Base-by-base conservation (phyloP, 768 basidiomycete species). In the Psilocybe tampanensis region DNA sequence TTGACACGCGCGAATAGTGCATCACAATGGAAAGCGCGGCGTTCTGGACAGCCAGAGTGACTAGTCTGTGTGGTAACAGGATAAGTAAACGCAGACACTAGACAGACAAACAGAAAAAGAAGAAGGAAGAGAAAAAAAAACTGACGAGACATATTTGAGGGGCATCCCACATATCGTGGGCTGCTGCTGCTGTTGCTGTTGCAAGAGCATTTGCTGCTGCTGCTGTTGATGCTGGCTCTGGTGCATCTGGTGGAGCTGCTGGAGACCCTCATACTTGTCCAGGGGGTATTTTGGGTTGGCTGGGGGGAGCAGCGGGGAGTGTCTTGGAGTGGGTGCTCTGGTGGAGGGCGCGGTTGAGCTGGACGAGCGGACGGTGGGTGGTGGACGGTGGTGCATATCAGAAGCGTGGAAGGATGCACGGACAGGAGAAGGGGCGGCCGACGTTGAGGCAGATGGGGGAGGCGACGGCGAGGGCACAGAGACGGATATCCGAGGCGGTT, bases 1-100 rank as follows among this genome's bases (percentile, higher is more conserved):
- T 90, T 2, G 92, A 90, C 56, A 94, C 89, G 58, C 97, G 86
- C n/a, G 97, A 98, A 74, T 98, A 93, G 78, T 98, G 95, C 92
- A 99, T 96, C 62, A 98, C 92, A 68, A 99, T 94, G 52, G 95
- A 95, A 47, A 99, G 78, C 9, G 92, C 86, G 26, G 94, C 94
- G 74, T 98, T 98, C 77, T 99, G 96, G 2, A 96, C 88, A 4
- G 94, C 94, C 48, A 95, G 84, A 17, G 91, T 92, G 61, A 94
- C 84, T 56, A 93, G 80, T 13, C 90, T 90, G 47, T 29, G 4
- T 15, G 18, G 43, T 64, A 56, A 23, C 15, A 36, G 41, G 32
- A 45, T 39, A 22, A 42, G 50, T 54, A 36, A 45, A 45, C 53
- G 13, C 13, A 32, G 26, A 42, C 17, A 54, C 12, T 18, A 48